Percentiles rank a stretch among this genome's conserved stretches.
These are phyloP conservation scores for Forsythia viridissima DNA, from an alignment of 257 asterid species.

Conservation along the genomic window DNA sequence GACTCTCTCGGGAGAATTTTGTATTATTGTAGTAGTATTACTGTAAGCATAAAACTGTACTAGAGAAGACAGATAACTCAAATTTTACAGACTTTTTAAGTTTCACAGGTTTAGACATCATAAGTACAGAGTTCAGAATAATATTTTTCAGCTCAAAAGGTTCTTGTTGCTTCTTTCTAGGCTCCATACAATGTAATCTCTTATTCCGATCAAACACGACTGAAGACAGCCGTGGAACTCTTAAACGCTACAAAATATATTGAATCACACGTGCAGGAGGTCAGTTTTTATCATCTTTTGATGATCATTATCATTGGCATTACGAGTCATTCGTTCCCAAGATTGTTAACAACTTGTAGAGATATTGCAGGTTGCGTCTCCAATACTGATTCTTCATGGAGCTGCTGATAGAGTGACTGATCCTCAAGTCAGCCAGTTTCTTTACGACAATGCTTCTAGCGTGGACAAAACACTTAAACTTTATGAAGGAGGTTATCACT, in stretches of 20 bases:
- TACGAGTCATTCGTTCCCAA: not conserved
- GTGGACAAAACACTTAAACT: conserved; percentile 82
- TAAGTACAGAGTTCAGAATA: not conserved
- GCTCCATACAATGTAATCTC: conserved; percentile 87
- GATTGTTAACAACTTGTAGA: not conserved
- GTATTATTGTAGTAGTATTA: not conserved
- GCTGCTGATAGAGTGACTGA: conserved; percentile 94
- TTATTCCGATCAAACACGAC: conserved; percentile 79
- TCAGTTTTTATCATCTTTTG: conserved; percentile 17
- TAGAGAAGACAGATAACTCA: not conserved
- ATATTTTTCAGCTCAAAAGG: not conserved
- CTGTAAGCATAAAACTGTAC: too few species aligned
- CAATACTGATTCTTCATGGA: conserved; percentile 90
- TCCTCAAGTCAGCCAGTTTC: conserved; percentile 79
- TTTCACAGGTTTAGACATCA: too few species aligned
- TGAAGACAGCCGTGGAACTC: conserved; percentile 91
- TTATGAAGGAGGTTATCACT: conserved; percentile 82
- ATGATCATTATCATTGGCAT: not conserved
- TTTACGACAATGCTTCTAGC: conserved; percentile 66
- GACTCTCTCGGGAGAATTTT: not conserved
- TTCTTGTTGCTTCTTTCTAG: conserved; percentile 33
- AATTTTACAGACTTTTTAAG: not conserved
- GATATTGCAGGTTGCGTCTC: conserved; percentile 58
- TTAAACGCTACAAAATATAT: conserved; percentile 77
- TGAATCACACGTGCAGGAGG: conserved; percentile 80